Evolutionary conservation across 306 rosid genomes (phyloP).

Genomic region (Abrus precatorius): DNA sequence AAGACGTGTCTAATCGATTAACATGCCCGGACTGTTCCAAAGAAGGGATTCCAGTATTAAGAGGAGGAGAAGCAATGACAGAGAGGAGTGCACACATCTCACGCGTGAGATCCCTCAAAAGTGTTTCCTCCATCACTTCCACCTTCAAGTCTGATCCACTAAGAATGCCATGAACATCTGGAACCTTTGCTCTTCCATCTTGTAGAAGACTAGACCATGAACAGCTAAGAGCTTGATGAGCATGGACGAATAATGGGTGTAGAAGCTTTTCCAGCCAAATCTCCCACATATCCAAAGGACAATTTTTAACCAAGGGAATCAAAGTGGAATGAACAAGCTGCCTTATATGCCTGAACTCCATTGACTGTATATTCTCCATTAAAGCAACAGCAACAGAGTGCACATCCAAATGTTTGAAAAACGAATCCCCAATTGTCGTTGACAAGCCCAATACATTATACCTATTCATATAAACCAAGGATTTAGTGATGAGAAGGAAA

Average conservation of each 20-base stretch:
- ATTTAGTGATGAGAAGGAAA: slow-evolving; percentile 44
- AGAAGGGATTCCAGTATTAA: slow-evolving; percentile 82
- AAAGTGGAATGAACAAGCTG: slow-evolving; percentile 88
- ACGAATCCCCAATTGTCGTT: slow-evolving; percentile 80
- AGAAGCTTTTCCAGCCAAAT: slow-evolving; percentile 90
- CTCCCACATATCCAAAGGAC: slow-evolving; percentile 91
- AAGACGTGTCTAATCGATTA: slow-evolving; percentile 67
- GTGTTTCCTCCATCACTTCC: slow-evolving; percentile 95
- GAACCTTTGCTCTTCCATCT: slow-evolving; percentile 93
- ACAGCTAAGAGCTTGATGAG: slow-evolving; percentile 74
- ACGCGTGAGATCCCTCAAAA: slow-evolving; percentile 89
- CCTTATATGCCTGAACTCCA: slow-evolving; percentile 96
- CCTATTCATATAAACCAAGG: slow-evolving; percentile 56
- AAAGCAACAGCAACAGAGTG: slow-evolving; percentile 76
- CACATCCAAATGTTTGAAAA: slow-evolving; percentile 78
- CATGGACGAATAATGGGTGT: slow-evolving; percentile 77
- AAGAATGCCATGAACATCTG: slow-evolving; percentile 75
- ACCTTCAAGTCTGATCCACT: slow-evolving; percentile 86
- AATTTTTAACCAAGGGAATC: slow-evolving; percentile 82
- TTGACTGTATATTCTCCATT: slow-evolving; percentile 90
- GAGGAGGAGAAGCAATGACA: slow-evolving; percentile 73
- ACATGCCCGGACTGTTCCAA: slow-evolving; percentile 91
- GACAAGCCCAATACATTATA: slow-evolving; percentile 95
- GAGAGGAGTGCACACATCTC: slow-evolving; percentile 85
- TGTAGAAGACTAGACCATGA: slow-evolving; percentile 91